phyloP scores from a whole-genome alignment of 208 protist genomes.

The Acanthamoeba culbertsoni region DNA sequence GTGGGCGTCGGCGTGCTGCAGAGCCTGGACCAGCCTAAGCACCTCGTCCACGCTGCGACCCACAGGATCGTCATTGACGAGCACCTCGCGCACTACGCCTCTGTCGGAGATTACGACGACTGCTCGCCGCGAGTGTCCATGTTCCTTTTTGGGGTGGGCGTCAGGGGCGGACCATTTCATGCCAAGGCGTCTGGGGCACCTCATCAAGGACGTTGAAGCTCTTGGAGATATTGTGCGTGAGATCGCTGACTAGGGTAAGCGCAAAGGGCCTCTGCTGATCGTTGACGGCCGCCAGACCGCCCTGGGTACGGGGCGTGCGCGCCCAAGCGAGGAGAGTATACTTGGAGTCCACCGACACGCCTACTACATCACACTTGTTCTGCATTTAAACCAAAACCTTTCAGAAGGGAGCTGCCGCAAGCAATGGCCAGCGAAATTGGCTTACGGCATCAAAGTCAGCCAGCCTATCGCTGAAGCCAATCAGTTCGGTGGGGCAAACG shows the following conservation, averaged over 20 bases:
- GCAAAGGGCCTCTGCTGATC: slow-evolving; percentile 19
- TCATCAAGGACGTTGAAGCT: slow-evolving; percentile 56
- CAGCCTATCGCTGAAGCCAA: slow-evolving; percentile 92
- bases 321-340: slow-evolving; percentile 67
- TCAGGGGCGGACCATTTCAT: background rate
- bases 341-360: slow-evolving; percentile 61
- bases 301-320: slow-evolving; percentile 53
- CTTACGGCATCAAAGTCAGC: slow-evolving; percentile 89
- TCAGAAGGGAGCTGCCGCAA: slow-evolving; percentile 87
- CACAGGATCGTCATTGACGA: slow-evolving; percentile 92
- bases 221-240: slow-evolving; percentile 55
- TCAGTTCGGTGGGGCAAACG: slow-evolving; percentile 97
- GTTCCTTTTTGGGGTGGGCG: too few species aligned
- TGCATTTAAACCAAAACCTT: background rate
- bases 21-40: slow-evolving; percentile 92
- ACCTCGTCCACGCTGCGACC: slow-evolving; percentile 93
- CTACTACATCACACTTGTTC: slow-evolving; percentile 57
- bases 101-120: slow-evolving; percentile 92
- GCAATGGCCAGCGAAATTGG: background rate
- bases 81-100: slow-evolving; percentile 89
- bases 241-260: slow-evolving; percentile 63
- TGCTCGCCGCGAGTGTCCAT: slow-evolving; percentile 88
- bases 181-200: slow-evolving; percentile 77
- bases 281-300: slow-evolving; percentile 54
- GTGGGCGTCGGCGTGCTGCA: slow-evolving; percentile 91